Evolutionary conservation across 768 basidiomycete genomes (phyloP).

Genomic region (Suillus bovinus): DNA sequence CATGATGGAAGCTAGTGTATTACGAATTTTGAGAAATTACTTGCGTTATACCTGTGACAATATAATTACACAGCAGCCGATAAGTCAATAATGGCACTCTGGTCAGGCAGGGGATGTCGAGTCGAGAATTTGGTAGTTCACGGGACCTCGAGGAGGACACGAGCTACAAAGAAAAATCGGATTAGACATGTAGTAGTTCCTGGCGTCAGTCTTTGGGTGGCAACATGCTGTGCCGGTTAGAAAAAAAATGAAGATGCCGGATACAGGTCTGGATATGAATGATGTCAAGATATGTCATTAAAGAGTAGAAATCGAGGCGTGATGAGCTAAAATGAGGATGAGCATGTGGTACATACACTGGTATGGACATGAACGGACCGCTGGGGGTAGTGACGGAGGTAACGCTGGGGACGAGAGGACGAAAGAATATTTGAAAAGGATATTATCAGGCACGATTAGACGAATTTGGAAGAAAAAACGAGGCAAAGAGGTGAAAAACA

Average conservation of each 20-base stretch:
- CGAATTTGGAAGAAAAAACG: not conserved
- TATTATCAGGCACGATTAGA: not conserved
- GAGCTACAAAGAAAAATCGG: not conserved
- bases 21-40: not conserved
- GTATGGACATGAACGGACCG: conserved; percentile 4
- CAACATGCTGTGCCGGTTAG: conserved; percentile 1
- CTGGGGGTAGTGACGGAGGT: conserved; percentile 2
- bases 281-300: not conserved
- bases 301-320: not conserved
- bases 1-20: not conserved
- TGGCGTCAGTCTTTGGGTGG: not conserved
- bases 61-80: not conserved
- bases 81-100: not conserved
- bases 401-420: not conserved
- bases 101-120: not conserved
- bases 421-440: not conserved
- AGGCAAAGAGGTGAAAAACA: not conserved
- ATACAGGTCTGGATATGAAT: conserved; percentile 3
- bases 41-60: not conserved
- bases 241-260: not conserved
- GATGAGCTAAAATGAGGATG: not conserved
- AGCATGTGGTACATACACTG: conserved; percentile 4
- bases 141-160: conserved; percentile 6
- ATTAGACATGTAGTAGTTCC: conserved; percentile 1
- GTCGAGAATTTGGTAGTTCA: not conserved